phyloP scores from a whole-genome alignment of 352 stramenopile species.

The Phytopythium sindhum region DNA sequence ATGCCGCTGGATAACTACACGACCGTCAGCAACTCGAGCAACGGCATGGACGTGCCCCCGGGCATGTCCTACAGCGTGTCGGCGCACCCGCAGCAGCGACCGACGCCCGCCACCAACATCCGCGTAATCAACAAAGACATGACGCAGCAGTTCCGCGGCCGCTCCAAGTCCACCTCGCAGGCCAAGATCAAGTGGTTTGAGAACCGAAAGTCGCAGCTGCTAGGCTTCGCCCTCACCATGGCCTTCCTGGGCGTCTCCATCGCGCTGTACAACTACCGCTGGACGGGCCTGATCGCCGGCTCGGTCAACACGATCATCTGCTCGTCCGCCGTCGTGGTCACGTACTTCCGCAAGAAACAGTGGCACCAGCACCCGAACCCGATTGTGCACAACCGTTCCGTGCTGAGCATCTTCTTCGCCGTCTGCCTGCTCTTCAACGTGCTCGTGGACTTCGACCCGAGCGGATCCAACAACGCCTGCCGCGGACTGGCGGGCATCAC shows the following conservation, averaged over 20 bases:
- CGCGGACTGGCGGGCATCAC: conserved; percentile 75
- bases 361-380: conserved; percentile 89
- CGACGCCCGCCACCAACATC: conserved; percentile 75
- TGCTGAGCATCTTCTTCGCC: conserved; percentile 84
- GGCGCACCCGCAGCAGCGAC: conserved; percentile 39
- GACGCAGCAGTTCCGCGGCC: conserved; percentile 80
- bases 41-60: conserved; percentile 14
- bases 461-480: conserved; percentile 51
- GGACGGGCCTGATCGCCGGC: conserved; percentile 83
- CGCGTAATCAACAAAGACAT: conserved; percentile 90
- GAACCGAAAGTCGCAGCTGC: conserved; percentile 85
- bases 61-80: conserved; percentile 36
- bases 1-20: conserved; percentile 43
- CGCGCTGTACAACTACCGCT: conserved; percentile 87
- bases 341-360: conserved; percentile 85
- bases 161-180: conserved; percentile 62
- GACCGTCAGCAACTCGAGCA: conserved; percentile 42
- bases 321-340: conserved; percentile 79
- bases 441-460: conserved; percentile 70
- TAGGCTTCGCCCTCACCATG: conserved; percentile 84
- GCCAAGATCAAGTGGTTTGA: conserved; percentile 85
- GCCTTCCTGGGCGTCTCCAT: conserved; percentile 82
- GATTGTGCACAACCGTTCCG: conserved; percentile 82
- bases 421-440: conserved; percentile 84
- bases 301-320: conserved; percentile 88